phyloP scores from a whole-genome alignment of 129 eudicot genomes.

The Saussurea involucrata region DNA sequence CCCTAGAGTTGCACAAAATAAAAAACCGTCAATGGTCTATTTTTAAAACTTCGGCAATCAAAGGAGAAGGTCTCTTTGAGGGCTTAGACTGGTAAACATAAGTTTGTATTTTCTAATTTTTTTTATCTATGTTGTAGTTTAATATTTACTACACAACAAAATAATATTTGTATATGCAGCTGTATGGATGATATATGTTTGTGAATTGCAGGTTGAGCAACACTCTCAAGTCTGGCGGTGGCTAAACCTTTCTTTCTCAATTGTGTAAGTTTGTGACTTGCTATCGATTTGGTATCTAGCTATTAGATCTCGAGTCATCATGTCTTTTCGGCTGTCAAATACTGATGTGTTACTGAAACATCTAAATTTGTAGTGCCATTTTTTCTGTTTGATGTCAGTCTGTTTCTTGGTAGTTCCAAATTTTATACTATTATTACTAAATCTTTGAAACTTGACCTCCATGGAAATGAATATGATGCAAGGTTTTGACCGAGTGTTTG shows the following conservation, averaged over 20 bases:
- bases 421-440: constrained; percentile 9
- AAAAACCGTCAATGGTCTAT: constrained; percentile 98
- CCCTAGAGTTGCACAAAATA: constrained; percentile 89
- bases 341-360: constrained; percentile 20
- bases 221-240: constrained; percentile 85
- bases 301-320: neutral
- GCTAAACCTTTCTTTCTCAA: constrained; percentile 32
- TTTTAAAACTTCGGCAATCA: constrained; percentile 88
- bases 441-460: neutral
- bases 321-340: constrained; percentile 26
- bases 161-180: neutral
- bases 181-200: neutral
- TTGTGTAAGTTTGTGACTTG: constrained; percentile 17
- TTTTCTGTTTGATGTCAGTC: constrained; percentile 14
- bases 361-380: constrained; percentile 19
- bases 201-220: constrained; percentile 67
- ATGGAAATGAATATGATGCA: constrained; percentile 5
- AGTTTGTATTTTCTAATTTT: neutral
- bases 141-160: neutral
- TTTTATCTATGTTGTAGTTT: neutral
- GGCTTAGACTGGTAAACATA: constrained; percentile 85
- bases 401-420: neutral
- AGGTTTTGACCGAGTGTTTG: neutral
- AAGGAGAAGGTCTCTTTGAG: constrained; percentile 98
- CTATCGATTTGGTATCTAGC: constrained; percentile 13